phyloP scores from a whole-genome alignment of 306 rosid species.

The Lithocarpus polystachyus region DNA sequence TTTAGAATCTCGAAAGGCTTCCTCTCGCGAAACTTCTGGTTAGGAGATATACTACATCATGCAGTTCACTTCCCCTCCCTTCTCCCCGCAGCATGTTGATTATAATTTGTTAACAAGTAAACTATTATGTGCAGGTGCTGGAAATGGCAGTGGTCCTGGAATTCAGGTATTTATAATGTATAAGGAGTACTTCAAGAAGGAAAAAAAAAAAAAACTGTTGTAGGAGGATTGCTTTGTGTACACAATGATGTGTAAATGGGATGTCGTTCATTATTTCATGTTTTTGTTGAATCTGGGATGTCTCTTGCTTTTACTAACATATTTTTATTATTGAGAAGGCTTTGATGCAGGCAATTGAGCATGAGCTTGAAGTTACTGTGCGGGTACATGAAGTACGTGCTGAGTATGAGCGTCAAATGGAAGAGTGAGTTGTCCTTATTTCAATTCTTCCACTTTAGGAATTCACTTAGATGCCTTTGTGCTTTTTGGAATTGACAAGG shows the following conservation, averaged over 20 bases:
- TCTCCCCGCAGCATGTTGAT: not conserved
- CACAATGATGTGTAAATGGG: not conserved
- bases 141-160: constrained; percentile 67
- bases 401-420: constrained; percentile 86
- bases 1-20: constrained; percentile 76
- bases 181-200: not conserved
- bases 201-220: not conserved
- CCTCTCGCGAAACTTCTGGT: constrained; percentile 70
- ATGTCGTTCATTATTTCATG: not conserved
- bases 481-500: not conserved
- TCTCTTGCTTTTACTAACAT: constrained; percentile 4
- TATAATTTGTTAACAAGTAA: constrained; percentile 12
- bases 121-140: constrained; percentile 35
- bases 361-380: constrained; percentile 90
- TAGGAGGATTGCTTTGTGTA: constrained; percentile 9
- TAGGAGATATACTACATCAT: constrained; percentile 17
- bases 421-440: constrained; percentile 57
- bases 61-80: not conserved
- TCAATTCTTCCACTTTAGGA: not conserved
- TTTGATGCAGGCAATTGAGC: constrained; percentile 84
- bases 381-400: constrained; percentile 92
- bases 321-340: constrained; percentile 48
- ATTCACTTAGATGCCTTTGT: not conserved
- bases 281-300: constrained; percentile 2
- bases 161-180: constrained; percentile 55